These are phyloP conservation scores for Myriosclerotinia scirpicola DNA, from an alignment of 2,329 filamentous ascomycete species.

Conservation along the genomic window DNA sequence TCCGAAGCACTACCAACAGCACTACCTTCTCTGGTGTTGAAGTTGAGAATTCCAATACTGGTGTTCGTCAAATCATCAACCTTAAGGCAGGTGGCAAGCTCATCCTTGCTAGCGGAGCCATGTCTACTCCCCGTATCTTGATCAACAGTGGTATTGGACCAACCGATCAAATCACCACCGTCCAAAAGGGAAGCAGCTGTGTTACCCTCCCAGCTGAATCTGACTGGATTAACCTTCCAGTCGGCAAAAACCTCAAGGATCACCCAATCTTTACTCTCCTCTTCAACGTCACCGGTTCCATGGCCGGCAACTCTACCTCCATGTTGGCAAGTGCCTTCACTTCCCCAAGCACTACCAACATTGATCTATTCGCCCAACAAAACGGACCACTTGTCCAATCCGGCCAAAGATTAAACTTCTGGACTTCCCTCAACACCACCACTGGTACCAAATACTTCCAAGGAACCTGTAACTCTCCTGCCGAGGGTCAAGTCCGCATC, in stretches of 20 bases:
- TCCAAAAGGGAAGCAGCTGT: slow-evolving; percentile 31
- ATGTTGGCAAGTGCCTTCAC: slow-evolving; percentile 43
- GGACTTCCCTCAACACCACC: slow-evolving; percentile 22
- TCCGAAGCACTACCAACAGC: slow-evolving; percentile 51
- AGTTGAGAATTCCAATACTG: slow-evolving; percentile 32
- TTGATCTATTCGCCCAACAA: slow-evolving; percentile 31
- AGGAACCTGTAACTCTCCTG: slow-evolving; percentile 20
- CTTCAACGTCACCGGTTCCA: slow-evolving; percentile 30
- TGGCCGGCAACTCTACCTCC: slow-evolving; percentile 11
- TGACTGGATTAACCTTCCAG: slow-evolving; percentile 59
- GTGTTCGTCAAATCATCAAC: slow-evolving; percentile 42
- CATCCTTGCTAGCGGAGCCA: slow-evolving; percentile 32
- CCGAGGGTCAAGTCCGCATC: slow-evolving; percentile 45
- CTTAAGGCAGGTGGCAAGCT: slow-evolving; percentile 34
- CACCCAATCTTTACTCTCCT: slow-evolving; percentile 49
- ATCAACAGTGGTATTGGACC: slow-evolving; percentile 39
- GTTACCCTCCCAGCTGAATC: slow-evolving; percentile 46
- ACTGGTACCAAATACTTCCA: slow-evolving; percentile 19
- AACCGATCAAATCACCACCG: slow-evolving; percentile 42
- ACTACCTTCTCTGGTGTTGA: slow-evolving; percentile 65
- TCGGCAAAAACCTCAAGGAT: slow-evolving; percentile 58
- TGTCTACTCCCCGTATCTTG: slow-evolving; percentile 36
- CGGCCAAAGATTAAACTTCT: slow-evolving; percentile 20
- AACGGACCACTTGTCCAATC: slow-evolving; percentile 14
- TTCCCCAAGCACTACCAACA: slow-evolving; percentile 46